Base-by-base conservation (phyloP, 1,284 basidiomycete species). In the Irpex sp. region DNA sequence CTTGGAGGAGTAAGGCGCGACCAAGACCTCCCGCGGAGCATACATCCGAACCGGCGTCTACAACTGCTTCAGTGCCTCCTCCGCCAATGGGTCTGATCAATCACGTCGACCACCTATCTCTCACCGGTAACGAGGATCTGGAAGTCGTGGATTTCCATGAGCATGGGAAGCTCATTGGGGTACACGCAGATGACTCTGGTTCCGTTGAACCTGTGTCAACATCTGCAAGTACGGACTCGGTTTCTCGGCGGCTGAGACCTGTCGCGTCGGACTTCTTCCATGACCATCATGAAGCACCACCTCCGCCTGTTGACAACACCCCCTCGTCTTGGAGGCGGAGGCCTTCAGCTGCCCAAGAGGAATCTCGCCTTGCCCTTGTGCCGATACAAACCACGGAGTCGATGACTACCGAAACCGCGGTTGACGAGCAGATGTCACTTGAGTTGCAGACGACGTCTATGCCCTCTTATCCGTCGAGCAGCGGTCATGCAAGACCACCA, bases 81-180 rank as follows among this genome's bases (percentile, higher is more conserved):
- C 69, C 80, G 15, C 76, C 77, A 11, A 76, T 78, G 21, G 69
- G 79, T 49, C 69, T 84, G 49, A 79, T 43, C 39, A 43, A 83
- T 57, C 78, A 79, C 63, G 75, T 81, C 7, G 80, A 82, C 65
- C 73, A 79, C 13, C 73, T 86, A n/a, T 74, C 76, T n/a, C 74
- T 80, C 51, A 74, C 76, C 62, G 73, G 78, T 3, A 83, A 82
- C 33, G 88, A 88, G 65, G 82, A 86, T 58, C 78, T 92, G 3
- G 90, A 92, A 68, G 82, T 90, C 13, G 81, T 94, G 17, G 90
- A 93, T 69, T 93, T 92, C 69, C 83, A 83, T 9, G 90, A 94
- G 58, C 78, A 93, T 72, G 87, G 81, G 49, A 88, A 85, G 74
- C 82, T 93, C 61, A 79, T 88, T 19, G 85, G 83, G 36, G 75